A percentile compares a stretch with the other conserved stretches of the same genome.
These are phyloP conservation scores for Clathrus columnatus DNA, from an alignment of 768 basidiomycete genomes.

Conservation along the genomic window DNA sequence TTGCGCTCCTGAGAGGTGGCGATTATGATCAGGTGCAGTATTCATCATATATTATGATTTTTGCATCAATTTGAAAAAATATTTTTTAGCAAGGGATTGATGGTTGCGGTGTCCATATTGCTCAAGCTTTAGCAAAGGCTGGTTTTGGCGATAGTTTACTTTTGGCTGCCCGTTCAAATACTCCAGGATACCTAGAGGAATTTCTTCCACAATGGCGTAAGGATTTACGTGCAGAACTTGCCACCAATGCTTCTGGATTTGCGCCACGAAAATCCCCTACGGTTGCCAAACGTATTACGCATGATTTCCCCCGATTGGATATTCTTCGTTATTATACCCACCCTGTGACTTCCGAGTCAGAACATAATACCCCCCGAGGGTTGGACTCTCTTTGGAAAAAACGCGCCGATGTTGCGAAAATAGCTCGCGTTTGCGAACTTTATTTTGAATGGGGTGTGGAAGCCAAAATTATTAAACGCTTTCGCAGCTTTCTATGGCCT, in stretches of 20 bases:
- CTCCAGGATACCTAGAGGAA: slow-evolving; percentile 33
- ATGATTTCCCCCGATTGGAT: slow-evolving; percentile 63
- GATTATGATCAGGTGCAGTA: slow-evolving; percentile 62
- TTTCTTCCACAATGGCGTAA: slow-evolving; percentile 61
- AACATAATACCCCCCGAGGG: slow-evolving; percentile 25
- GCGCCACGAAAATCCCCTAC: slow-evolving; percentile 57
- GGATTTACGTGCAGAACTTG: slow-evolving; percentile 52
- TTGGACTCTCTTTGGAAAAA: slow-evolving; percentile 30
- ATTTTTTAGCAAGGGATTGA: slow-evolving; percentile 36
- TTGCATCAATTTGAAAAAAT: background rate
- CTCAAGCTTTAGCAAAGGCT: slow-evolving; percentile 70
- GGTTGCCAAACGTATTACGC: slow-evolving; percentile 54
- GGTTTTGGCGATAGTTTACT: slow-evolving; percentile 70
- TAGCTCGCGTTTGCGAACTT: slow-evolving; percentile 75
- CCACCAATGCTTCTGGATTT: slow-evolving; percentile 55
- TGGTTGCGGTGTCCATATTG: slow-evolving; percentile 61
- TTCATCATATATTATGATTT: background rate
- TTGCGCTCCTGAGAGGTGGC: slow-evolving; percentile 81
- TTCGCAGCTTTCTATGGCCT: slow-evolving; percentile 76
- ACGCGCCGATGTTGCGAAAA: slow-evolving; percentile 60
- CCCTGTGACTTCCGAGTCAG: slow-evolving; percentile 65
- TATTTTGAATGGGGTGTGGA: slow-evolving; percentile 91
- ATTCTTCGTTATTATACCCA: slow-evolving; percentile 70
- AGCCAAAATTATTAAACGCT: slow-evolving; percentile 74
- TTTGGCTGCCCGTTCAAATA: slow-evolving; percentile 44